Evolutionary conservation across 148 eudicot species (phyloP), one percentile per base, ranked within the genome.

Genomic region (Tetragonia tetragonoides): DNA sequence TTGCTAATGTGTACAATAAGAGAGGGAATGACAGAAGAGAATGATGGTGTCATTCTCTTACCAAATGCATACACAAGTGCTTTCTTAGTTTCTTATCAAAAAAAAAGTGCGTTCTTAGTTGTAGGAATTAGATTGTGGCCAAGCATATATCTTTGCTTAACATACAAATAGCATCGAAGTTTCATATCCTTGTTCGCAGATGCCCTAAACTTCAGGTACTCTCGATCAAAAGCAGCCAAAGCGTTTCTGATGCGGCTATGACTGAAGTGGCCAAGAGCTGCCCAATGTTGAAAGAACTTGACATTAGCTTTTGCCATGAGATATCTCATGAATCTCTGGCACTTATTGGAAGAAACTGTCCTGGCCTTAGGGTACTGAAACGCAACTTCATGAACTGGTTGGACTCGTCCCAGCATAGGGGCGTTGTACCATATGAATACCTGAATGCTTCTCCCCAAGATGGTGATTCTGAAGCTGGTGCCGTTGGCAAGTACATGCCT

Each of bases 271-370:
- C 99, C 23, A 61, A 80, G 7, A 75, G 75, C 17, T 95, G 99
- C 71, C 91, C 92, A 41, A 81, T 87, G 77, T 86, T 95, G 38
- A 84, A 54, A 78, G 94, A 93, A 69, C 83, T 95, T 12, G 97
- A 95, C 76, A 68, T 93, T 74, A 95, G 99, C 85, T 91, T 85
- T 84, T 95, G 97, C 90, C 88, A 91, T 42, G 94, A 95, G 85
- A 82, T 93, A 70, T 95, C 99, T 65, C 92, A 89, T 62, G 79
- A 87, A 84, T 86, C 99, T 76, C 28, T 95, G 46, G 80, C 84
- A 20, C 46, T 80, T 49, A 53, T 95, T 5, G 99, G 99, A 68
- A 80, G 61, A 18, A 87, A 76, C 37, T 91, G 94, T 74, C 88
- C 89, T 24, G 75, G 87, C 65, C 81, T 95, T 16, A 87, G 75